Evolutionary conservation across 1,284 basidiomycete genomes (phyloP).

Genomic region (Cystobasidium sp.): DNA sequence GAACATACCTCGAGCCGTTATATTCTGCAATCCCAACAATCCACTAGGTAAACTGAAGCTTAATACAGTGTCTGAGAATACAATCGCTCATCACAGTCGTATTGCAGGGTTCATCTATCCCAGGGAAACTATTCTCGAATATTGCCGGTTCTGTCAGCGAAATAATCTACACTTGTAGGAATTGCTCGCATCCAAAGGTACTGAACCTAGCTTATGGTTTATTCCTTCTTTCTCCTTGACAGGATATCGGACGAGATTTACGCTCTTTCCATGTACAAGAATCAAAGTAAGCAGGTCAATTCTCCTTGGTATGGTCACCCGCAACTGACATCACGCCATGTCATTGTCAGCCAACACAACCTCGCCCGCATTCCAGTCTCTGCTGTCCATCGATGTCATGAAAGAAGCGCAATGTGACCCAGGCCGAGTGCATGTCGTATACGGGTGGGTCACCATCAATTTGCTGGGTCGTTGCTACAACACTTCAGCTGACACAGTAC

Average conservation of each 20-base stretch:
- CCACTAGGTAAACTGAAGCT: slow-evolving; percentile 53
- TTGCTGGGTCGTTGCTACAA: not conserved
- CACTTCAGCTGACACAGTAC: not conserved
- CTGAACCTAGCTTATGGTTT: not conserved
- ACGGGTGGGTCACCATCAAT: slow-evolving; percentile 39
- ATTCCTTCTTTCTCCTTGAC: not conserved
- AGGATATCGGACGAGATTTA: slow-evolving; percentile 60
- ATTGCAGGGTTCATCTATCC: slow-evolving; percentile 53
- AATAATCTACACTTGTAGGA: slow-evolving; percentile 57
- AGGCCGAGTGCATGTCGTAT: slow-evolving; percentile 56
- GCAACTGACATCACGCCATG: not conserved
- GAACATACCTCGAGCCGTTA: slow-evolving; percentile 48
- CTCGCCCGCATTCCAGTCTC: slow-evolving; percentile 57
- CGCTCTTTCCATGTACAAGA: slow-evolving; percentile 57
- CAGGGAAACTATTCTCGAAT: slow-evolving; percentile 58
- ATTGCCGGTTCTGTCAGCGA: slow-evolving; percentile 59
- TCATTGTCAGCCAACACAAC: slow-evolving; percentile 48
- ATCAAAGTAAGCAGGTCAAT: slow-evolving; percentile 14
- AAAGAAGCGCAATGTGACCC: slow-evolving; percentile 58
- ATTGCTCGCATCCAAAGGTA: not conserved
- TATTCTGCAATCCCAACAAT: slow-evolving; percentile 60
- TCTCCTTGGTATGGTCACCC: not conserved
- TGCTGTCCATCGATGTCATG: slow-evolving; percentile 58
- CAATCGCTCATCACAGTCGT: not conserved
- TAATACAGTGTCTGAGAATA: slow-evolving; percentile 48